These are phyloP conservation scores for Oryza rufipogon DNA, from an alignment of 176 grass and related monocot species.

Conservation along the genomic window DNA sequence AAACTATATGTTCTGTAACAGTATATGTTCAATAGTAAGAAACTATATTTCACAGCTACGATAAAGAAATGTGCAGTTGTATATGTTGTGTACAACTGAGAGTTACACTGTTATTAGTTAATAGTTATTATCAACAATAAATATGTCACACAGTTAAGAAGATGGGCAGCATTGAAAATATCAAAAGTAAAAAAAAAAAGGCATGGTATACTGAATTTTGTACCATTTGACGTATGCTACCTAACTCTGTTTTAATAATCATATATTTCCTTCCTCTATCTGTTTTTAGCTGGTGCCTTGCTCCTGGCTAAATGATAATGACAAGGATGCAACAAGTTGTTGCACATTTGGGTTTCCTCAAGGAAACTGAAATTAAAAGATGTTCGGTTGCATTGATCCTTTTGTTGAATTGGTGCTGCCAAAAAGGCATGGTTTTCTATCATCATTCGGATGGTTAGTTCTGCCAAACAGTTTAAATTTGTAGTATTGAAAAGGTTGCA, in stretches of 20 bases:
- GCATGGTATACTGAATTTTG: background rate
- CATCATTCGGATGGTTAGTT: background rate
- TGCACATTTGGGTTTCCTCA: background rate
- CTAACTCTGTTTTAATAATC: background rate
- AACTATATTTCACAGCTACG: too few relatives aligned
- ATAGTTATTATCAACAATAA: background rate
- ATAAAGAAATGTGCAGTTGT: background rate
- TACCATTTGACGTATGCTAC: background rate
- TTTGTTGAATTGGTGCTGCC: background rate
- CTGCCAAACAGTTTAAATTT: background rate
- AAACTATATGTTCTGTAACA: background rate
- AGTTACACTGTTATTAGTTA: background rate
- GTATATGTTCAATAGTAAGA: background rate
- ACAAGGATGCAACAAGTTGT: background rate
- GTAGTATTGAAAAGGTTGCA: slow-evolving; percentile 8
- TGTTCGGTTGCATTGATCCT: background rate
- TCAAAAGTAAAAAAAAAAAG: background rate
- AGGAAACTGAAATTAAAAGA: background rate
- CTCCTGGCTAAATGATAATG: background rate
- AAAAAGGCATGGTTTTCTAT: background rate
- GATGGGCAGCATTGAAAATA: background rate
- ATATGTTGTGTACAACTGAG: background rate
- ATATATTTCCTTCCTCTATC: background rate
- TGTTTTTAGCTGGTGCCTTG: background rate
- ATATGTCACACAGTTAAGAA: background rate